A percentile compares a stretch with the other conserved stretches of the same genome.
Evolutionary conservation across 495 filamentous ascomycete genomes (phyloP).

Genomic region (Penicillium verhagenii): DNA sequence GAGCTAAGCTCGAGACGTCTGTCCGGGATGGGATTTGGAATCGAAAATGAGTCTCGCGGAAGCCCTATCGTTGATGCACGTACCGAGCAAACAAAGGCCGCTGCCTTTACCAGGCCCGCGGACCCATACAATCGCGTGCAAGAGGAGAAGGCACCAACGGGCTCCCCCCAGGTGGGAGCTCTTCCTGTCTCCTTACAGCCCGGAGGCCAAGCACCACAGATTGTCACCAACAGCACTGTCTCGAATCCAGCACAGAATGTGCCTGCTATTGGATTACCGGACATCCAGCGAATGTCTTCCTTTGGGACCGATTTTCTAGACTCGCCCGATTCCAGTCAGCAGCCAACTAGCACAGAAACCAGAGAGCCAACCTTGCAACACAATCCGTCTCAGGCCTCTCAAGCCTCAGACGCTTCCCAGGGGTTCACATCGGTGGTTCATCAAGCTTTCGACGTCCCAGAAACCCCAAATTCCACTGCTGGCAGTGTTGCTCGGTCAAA

Average conservation of each 20-base stretch:
- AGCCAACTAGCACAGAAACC: constrained; percentile 15
- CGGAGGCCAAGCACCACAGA: neutral
- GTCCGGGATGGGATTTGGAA: constrained; percentile 14
- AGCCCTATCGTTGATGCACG: constrained; percentile 16
- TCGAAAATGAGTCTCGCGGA: constrained; percentile 13
- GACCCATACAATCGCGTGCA: constrained; percentile 76
- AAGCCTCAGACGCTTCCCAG: constrained; percentile 7
- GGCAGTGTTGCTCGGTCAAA: constrained; percentile 57
- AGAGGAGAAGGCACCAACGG: constrained; percentile 57
- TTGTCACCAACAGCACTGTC: neutral
- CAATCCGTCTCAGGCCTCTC: constrained; percentile 45
- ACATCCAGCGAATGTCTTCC: constrained; percentile 62
- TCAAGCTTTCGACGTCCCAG: constrained; percentile 67
- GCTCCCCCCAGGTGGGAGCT: constrained; percentile 16
- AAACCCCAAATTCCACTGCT: constrained; percentile 54
- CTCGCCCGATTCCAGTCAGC: constrained; percentile 10
- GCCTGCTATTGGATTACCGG: constrained; percentile 49
- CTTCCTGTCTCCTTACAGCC: constrained; percentile 13
- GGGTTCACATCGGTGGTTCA: constrained; percentile 69
- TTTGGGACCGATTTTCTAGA: constrained; percentile 53
- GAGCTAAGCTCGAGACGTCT: constrained; percentile 25
- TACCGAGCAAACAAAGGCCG: constrained; percentile 40
- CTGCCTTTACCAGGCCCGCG: constrained; percentile 69
- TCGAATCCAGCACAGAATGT: constrained; percentile 11
- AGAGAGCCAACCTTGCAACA: constrained; percentile 44